Conservation (phyloP, 345 rosid species). For the Adansonia digitata region DNA sequence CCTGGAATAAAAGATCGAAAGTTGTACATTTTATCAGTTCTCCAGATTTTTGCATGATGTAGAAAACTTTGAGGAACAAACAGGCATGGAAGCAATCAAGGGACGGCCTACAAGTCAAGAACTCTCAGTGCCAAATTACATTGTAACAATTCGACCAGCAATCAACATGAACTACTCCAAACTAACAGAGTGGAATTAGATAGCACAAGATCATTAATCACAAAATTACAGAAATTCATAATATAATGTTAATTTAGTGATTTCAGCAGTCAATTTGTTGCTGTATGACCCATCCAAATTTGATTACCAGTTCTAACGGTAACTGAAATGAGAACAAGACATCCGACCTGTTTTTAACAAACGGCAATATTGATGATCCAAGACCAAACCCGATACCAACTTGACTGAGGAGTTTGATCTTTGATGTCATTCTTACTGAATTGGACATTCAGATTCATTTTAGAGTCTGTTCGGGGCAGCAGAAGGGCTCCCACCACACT, state of each 20-base stretch:
- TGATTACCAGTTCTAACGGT: too few species aligned
- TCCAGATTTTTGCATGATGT: neutral
- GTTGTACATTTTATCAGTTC: neutral
- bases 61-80: conserved; percentile 2
- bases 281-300: neutral
- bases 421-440: too few species aligned
- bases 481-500: too few species aligned
- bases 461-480: too few species aligned
- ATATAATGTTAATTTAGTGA: neutral
- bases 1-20: conserved; percentile 37
- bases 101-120: neutral
- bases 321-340: too few species aligned
- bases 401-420: too few species aligned
- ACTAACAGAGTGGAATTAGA: neutral
- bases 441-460: too few species aligned
- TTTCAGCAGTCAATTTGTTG: neutral
- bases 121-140: neutral
- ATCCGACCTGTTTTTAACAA: too few species aligned
- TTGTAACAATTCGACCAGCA: neutral
- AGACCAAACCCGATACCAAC: too few species aligned
- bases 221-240: neutral
- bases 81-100: neutral
- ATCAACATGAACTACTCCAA: neutral
- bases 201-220: neutral
- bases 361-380: too few species aligned